Evolutionary conservation across 2,329 filamentous ascomycete genomes (phyloP).

Genomic region (Pseudopithomyces maydicus): DNA sequence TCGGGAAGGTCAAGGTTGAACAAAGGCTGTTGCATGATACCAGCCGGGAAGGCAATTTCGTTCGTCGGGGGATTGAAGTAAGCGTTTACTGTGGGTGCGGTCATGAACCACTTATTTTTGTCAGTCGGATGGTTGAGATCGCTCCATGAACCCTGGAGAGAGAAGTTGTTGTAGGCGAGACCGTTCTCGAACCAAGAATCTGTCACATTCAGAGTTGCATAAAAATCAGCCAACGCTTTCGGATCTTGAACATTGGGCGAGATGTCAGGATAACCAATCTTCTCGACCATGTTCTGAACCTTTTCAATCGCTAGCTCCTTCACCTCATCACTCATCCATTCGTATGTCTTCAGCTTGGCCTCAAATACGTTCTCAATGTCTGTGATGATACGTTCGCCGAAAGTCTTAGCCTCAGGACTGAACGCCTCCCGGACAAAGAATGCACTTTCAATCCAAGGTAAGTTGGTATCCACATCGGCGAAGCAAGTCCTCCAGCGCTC

Average conservation of each 20-base stretch:
- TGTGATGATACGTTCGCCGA: slow-evolving; percentile 68
- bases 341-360: slow-evolving; percentile 59
- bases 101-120: slow-evolving; percentile 63
- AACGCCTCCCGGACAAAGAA: slow-evolving; percentile 72
- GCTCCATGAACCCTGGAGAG: slow-evolving; percentile 57
- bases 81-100: slow-evolving; percentile 61
- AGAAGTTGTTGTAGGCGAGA: slow-evolving; percentile 55
- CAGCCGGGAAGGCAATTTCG: slow-evolving; percentile 69
- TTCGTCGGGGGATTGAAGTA: slow-evolving; percentile 66
- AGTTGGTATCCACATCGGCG: slow-evolving; percentile 56
- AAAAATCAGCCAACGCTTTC: slow-evolving; percentile 60
- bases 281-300: slow-evolving; percentile 66
- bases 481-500: slow-evolving; percentile 71
- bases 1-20: slow-evolving; percentile 65
- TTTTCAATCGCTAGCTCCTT: slow-evolving; percentile 64
- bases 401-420: slow-evolving; percentile 64
- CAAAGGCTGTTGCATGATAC: slow-evolving; percentile 68
- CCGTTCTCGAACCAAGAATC: slow-evolving; percentile 60
- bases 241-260: slow-evolving; percentile 65
- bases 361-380: slow-evolving; percentile 70
- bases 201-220: slow-evolving; percentile 56
- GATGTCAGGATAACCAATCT: slow-evolving; percentile 67
- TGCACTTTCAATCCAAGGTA: slow-evolving; percentile 69
- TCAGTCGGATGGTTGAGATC: slow-evolving; percentile 62
- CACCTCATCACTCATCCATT: slow-evolving; percentile 67